These are phyloP conservation scores for Angomonas ambiguus DNA, from an alignment of 208 protist species.

Conservation along the genomic window DNA sequence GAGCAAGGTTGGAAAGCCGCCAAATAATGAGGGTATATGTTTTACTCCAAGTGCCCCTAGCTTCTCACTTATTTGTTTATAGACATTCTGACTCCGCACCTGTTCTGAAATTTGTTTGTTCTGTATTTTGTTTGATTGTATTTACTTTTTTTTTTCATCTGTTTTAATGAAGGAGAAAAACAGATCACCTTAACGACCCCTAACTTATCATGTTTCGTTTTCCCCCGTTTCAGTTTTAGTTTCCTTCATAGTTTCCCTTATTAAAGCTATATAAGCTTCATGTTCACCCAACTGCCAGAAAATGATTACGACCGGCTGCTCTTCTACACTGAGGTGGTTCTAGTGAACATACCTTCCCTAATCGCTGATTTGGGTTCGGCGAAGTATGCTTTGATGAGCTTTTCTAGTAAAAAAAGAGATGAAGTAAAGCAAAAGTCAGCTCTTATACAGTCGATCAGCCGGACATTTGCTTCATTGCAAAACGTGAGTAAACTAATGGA, in stretches of 20 bases:
- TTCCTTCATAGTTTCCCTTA: too few relatives aligned
- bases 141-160: neutral
- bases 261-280: too few relatives aligned
- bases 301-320: constrained; percentile 46
- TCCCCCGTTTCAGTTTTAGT: neutral
- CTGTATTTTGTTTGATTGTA: neutral
- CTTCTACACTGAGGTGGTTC: constrained; percentile 55
- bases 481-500: constrained; percentile 19
- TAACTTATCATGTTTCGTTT: neutral
- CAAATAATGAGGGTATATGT: constrained; percentile 5
- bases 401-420: constrained; percentile 56
- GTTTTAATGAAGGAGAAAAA: neutral
- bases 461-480: constrained; percentile 29
- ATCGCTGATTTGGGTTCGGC: constrained; percentile 57
- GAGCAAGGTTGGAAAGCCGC: neutral
- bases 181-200: too few relatives aligned
- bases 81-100: too few relatives aligned
- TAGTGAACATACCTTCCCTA: constrained; percentile 56
- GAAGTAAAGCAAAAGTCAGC: constrained; percentile 66
- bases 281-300: constrained; percentile 15
- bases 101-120: neutral
- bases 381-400: constrained; percentile 67
- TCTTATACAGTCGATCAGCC: constrained; percentile 51
- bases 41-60: neutral
- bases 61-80: constrained; percentile 6